These are phyloP conservation scores for Cladosporium velox DNA, from an alignment of 2,329 filamentous ascomycete genomes.

Conservation along the genomic window DNA sequence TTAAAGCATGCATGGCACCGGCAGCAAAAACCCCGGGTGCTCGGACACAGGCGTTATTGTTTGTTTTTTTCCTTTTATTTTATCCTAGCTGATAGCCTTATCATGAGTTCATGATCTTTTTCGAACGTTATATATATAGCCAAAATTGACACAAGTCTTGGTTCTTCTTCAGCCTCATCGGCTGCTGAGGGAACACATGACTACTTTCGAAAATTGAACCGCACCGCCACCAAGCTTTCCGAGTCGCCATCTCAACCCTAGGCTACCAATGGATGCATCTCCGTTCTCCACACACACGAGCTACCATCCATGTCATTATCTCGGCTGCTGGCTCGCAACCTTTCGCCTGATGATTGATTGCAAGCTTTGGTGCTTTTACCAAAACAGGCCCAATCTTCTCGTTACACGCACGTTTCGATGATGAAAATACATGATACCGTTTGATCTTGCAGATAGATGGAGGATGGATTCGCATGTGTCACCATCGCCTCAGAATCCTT, in stretches of 20 bases:
- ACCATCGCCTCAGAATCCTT: not conserved
- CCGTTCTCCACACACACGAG: conserved; percentile 7
- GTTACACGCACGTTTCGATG: conserved; percentile 1
- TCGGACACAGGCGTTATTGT: conserved; percentile 11
- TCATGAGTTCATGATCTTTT: conserved; percentile 19
- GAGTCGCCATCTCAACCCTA: conserved; percentile 2
- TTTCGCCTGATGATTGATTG: not conserved
- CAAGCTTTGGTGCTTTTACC: not conserved
- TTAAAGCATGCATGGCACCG: conserved; percentile 18
- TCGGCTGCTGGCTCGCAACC: conserved; percentile 1
- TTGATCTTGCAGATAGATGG: not conserved
- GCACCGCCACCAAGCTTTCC: not conserved
- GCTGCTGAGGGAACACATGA: not conserved
- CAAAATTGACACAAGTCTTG: not conserved
- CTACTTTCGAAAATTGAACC: not conserved
- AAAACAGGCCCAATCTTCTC: not conserved
- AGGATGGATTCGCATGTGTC: not conserved
- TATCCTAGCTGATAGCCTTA: conserved; percentile 10
- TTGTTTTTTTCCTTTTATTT: not conserved
- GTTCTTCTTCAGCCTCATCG: not conserved
- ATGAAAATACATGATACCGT: not conserved
- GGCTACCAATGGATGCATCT: conserved; percentile 1
- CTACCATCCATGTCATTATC: conserved; percentile 17
- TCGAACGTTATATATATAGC: conserved; percentile 6
- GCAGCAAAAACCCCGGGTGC: conserved; percentile 7